Percentiles rank a stretch among this genome's conserved stretches.
phyloP scores from a whole-genome alignment of 2,329 filamentous ascomycete species.

The Diaporthe sp. region DNA sequence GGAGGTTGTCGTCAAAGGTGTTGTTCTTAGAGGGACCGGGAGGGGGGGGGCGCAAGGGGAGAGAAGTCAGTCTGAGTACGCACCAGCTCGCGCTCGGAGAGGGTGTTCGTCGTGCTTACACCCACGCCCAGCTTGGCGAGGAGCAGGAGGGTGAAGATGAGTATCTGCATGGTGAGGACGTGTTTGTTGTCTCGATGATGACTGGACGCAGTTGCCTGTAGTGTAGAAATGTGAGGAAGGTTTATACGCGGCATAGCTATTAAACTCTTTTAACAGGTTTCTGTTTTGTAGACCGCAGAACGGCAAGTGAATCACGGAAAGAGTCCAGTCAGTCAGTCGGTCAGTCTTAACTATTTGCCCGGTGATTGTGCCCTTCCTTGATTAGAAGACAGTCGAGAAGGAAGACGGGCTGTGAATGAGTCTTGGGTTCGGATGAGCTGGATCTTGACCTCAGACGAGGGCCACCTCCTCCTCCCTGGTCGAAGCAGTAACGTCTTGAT shows the following conservation, averaged over 20 bases:
- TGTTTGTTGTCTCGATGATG: slow-evolving; percentile 1
- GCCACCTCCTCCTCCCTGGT: background rate
- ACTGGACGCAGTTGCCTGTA: background rate
- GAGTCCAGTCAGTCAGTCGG: background rate
- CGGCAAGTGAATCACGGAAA: background rate
- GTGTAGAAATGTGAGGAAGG: too few species aligned
- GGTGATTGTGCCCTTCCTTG: background rate
- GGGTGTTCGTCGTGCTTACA: background rate
- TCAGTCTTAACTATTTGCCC: background rate
- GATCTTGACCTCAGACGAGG: background rate
- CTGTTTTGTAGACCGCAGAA: background rate
- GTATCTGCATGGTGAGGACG: background rate
- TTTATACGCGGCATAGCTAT: too few species aligned
- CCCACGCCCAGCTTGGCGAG: background rate
- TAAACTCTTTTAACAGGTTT: too few species aligned
- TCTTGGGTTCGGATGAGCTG: background rate
- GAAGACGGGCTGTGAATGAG: background rate
- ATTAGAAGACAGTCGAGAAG: background rate
- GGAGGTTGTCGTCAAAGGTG: background rate
- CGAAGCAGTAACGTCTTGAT: background rate
- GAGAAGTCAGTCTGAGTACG: background rate
- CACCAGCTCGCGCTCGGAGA: background rate
- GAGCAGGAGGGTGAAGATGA: background rate
- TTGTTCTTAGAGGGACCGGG: background rate
- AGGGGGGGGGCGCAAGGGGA: too few species aligned